phyloP scores from a whole-genome alignment of 352 stramenopile species.

The Pythium pyrilobum region DNA sequence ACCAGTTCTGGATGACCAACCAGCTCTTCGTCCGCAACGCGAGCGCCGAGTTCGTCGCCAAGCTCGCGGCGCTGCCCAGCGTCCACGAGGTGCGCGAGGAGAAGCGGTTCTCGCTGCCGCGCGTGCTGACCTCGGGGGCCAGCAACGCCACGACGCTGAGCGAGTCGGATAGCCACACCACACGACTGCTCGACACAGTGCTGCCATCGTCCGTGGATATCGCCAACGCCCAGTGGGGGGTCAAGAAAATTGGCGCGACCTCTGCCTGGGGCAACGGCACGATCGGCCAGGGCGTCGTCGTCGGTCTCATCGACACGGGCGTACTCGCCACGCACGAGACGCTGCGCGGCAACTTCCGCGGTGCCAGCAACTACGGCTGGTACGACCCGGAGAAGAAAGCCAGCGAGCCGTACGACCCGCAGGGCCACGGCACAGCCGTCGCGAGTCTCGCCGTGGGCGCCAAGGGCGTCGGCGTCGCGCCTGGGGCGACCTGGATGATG shows the following conservation, averaged over 20 bases:
- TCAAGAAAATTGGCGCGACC: conserved; percentile 3
- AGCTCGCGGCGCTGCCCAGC: neutral
- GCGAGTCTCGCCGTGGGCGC: conserved; percentile 2
- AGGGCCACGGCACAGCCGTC: conserved; percentile 15
- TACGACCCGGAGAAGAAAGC: conserved; percentile 19
- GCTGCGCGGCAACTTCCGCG: conserved; percentile 4
- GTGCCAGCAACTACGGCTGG: conserved; percentile 2
- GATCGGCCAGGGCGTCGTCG: conserved; percentile 12
- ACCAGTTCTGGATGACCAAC: conserved; percentile 24
- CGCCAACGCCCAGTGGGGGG: conserved; percentile 11
- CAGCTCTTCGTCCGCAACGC: conserved; percentile 19
- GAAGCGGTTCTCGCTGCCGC: neutral
- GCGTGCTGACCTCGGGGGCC: neutral
- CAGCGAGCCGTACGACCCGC: conserved; percentile 12
- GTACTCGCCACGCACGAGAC: conserved; percentile 16
- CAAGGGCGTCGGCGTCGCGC: conserved; percentile 2
- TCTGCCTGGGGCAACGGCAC: conserved; percentile 15
- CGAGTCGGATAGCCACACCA: too few species aligned
- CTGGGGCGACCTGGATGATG: conserved; percentile 3
- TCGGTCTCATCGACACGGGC: conserved; percentile 20
- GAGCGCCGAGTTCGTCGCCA: conserved; percentile 8
- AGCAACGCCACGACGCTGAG: neutral
- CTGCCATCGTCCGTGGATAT: too few species aligned
- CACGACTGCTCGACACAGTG: too few species aligned
- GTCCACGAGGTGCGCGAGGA: neutral